Evolutionary conservation across 2,329 filamentous ascomycete genomes (phyloP), one percentile per base, ranked within the genome.

Genomic region (Escovopsis sp.): DNA sequence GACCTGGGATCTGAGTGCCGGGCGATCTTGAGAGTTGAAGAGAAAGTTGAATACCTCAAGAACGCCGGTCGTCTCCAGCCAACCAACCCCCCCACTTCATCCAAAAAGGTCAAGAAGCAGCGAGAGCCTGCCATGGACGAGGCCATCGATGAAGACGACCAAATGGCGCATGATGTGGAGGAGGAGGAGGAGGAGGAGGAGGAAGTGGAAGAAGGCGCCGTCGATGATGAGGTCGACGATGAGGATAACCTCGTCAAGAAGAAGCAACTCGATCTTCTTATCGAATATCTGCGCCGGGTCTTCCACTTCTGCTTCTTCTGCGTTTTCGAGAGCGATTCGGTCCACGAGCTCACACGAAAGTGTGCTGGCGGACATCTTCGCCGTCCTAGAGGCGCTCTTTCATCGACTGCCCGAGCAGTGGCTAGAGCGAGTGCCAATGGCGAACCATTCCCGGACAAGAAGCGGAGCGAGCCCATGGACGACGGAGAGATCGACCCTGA

Each of bases 271-370:
- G 91, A 98, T 62, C 70, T 98, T 31, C 72, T 94, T 60, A 91
- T 96, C 41, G 91, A 98, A 64, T 98, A 98, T 59, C 72, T 98
- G 45, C 86, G 91, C 40, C 81, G 91, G 13, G 91, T 98, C 40
- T 94, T 93, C 71, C 95, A 91, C 64, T 96, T 98, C 65, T 98
- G 91, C 67, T 95, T 98, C 70, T 98, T 96, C 68, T 98, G 91
- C 59, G 93, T 98, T 5, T 96, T 98, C 51, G 91, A 98, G 63
- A 91, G 87, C 56, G 91, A 98, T 60, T 96, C 89, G 0, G 81
- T 96, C 16, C 91, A 98, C 55, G 91, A 98, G 63, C 70, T 98
- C 50, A 88, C 85, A 34, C 79, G 91, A 45, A 96, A 98, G 64
- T 98, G 91, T 53, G 87, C 91, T 24, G 91, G 91, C 35, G 91